phyloP scores from a whole-genome alignment of 2,329 filamentous ascomycete genomes.

The Colletotrichum somersetense region DNA sequence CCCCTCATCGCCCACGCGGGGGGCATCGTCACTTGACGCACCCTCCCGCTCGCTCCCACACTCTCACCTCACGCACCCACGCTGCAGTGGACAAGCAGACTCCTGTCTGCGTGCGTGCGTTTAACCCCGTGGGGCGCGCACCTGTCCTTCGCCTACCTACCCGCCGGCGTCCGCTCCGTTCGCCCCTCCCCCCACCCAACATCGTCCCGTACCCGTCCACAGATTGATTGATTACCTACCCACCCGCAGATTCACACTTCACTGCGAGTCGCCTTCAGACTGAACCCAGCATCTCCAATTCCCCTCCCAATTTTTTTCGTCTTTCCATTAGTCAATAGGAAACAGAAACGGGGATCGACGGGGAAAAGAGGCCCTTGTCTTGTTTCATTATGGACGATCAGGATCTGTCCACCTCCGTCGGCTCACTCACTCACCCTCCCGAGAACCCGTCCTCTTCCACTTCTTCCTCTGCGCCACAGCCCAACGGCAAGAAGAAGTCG shows the following conservation, averaged over 20 bases:
- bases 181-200: background rate
- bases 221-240: constrained; percentile 13
- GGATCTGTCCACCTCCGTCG: constrained; percentile 20
- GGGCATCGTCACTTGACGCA: background rate
- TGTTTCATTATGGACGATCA: constrained; percentile 27
- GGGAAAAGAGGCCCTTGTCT: background rate
- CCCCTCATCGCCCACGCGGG: constrained; percentile 1
- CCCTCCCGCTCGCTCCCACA: background rate
- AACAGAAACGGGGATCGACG: background rate
- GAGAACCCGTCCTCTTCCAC: background rate
- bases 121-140: constrained; percentile 21
- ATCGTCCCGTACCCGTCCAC: constrained; percentile 19
- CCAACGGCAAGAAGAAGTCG: constrained; percentile 60
- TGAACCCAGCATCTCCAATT: constrained; percentile 29
- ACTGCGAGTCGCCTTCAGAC: constrained; percentile 20
- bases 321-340: constrained; percentile 5
- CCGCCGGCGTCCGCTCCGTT: constrained; percentile 15
- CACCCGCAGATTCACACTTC: constrained; percentile 34
- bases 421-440: constrained; percentile 9
- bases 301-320: background rate
- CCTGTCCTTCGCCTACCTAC: background rate
- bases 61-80: background rate
- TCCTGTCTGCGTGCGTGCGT: background rate
- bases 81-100: background rate
- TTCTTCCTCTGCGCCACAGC: constrained; percentile 13